Evolutionary conservation across 768 basidiomycete species (phyloP).

Genomic region (Lactarius hengduanensis): DNA sequence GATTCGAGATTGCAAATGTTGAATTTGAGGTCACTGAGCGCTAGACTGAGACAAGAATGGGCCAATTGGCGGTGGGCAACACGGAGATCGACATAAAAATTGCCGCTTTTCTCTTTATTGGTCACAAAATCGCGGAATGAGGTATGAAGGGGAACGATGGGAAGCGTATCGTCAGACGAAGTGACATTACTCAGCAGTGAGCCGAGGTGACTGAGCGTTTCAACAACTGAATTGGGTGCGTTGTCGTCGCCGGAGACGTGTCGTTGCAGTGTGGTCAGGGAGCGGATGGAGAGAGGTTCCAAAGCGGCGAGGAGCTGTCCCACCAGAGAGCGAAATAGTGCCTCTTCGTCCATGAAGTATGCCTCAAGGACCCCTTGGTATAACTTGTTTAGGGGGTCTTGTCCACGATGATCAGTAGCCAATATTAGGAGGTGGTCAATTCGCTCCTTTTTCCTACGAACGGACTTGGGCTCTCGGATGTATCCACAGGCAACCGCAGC

Average conservation of each 20-base stretch:
- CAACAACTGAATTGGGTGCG: background rate
- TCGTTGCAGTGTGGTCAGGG: conserved; percentile 1
- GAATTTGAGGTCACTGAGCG: background rate
- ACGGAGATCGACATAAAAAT: background rate
- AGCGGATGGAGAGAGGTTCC: conserved; percentile 6
- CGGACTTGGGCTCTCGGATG: background rate
- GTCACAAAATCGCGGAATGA: conserved; percentile 4
- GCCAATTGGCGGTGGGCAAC: background rate
- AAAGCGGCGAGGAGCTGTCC: conserved; percentile 4
- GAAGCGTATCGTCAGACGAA: background rate
- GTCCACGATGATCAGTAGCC: background rate
- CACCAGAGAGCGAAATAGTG: conserved; percentile 1
- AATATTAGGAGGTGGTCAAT: background rate
- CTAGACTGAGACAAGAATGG: background rate
- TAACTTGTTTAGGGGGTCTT: background rate
- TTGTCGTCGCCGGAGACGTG: background rate
- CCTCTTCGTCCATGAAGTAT: background rate
- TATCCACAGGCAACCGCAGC: conserved; percentile 1
- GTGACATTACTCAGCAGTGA: conserved; percentile 11
- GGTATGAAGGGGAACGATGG: background rate
- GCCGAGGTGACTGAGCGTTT: background rate
- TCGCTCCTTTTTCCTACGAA: background rate
- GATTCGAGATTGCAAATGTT: conserved; percentile 10
- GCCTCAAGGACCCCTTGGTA: background rate
- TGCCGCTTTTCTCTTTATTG: background rate